These are phyloP conservation scores for Coprinopsis strossmayeri DNA, from an alignment of 768 basidiomycete genomes.

Conservation along the genomic window DNA sequence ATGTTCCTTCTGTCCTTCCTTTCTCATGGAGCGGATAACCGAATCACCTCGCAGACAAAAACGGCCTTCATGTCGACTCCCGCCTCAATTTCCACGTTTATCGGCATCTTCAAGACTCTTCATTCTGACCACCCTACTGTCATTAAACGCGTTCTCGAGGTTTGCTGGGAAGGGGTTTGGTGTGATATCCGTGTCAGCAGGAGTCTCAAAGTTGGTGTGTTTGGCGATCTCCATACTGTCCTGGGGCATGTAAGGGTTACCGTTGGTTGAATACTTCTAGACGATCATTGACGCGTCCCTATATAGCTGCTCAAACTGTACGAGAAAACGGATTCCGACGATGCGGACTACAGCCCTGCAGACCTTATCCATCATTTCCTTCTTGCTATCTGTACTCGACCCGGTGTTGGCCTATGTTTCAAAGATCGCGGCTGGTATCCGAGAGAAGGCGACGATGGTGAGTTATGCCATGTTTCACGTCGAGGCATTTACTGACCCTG, in stretches of 20 bases:
- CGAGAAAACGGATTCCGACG: slow-evolving; percentile 47
- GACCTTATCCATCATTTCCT: slow-evolving; percentile 86
- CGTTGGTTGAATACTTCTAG: background rate
- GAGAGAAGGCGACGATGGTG: slow-evolving; percentile 47
- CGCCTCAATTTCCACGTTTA: slow-evolving; percentile 41
- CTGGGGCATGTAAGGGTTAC: slow-evolving; percentile 47
- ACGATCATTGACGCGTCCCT: background rate
- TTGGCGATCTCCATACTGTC: slow-evolving; percentile 21
- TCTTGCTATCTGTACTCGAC: slow-evolving; percentile 73
- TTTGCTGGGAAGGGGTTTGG: slow-evolving; percentile 75
- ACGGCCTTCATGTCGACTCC: slow-evolving; percentile 64
- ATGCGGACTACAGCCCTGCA: slow-evolving; percentile 55
- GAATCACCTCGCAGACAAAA: slow-evolving; percentile 37
- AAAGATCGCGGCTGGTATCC: slow-evolving; percentile 88
- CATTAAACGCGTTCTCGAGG: slow-evolving; percentile 59
- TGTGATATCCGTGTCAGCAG: slow-evolving; percentile 65
- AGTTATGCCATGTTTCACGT: too few species aligned
- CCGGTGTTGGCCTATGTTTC: slow-evolving; percentile 84
- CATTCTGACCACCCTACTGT: slow-evolving; percentile 58
- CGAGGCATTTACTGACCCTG: too few species aligned
- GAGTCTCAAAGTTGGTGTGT: slow-evolving; percentile 64
- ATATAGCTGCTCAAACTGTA: slow-evolving; percentile 69
- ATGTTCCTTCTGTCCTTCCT: slow-evolving; percentile 72
- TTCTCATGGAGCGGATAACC: slow-evolving; percentile 16
- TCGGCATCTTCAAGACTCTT: slow-evolving; percentile 69